These are phyloP conservation scores for Plantago lanceolata DNA, from an alignment of 305 asterid genomes.

Conservation along the genomic window DNA sequence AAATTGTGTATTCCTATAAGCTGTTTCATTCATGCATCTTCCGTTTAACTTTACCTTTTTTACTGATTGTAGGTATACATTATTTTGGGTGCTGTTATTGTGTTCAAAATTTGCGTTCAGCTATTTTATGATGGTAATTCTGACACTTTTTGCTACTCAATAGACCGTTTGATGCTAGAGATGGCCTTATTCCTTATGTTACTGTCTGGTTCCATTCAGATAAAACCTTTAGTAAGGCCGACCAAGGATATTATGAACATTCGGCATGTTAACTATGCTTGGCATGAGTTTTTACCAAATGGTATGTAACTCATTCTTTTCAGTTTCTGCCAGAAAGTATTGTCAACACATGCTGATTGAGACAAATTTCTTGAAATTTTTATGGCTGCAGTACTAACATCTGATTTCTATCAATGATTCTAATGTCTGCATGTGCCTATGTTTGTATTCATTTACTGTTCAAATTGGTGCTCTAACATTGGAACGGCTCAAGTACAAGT, in stretches of 20 bases:
- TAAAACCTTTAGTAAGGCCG: conserved; percentile 74
- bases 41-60: conserved; percentile 21
- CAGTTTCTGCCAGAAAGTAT: neutral
- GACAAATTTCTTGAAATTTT: neutral
- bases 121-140: conserved; percentile 78
- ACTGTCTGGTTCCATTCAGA: conserved; percentile 42
- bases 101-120: conserved; percentile 70
- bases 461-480: too few relatives aligned
- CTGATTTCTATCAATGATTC: neutral
- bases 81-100: conserved; percentile 80
- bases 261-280: conserved; percentile 55
- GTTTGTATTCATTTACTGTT: too few relatives aligned
- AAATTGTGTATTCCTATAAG: conserved; percentile 22
- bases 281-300: conserved; percentile 86
- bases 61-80: conserved; percentile 58
- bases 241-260: conserved; percentile 69
- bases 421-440: too few relatives aligned
- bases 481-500: too few relatives aligned
- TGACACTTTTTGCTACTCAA: conserved; percentile 24
- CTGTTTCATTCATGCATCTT: conserved; percentile 22
- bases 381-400: neutral
- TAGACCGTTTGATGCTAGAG: conserved; percentile 15
- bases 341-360: conserved; percentile 17
- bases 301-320: conserved; percentile 16
- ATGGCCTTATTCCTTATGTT: conserved; percentile 22